Evolutionary conservation across 2,329 filamentous ascomycete species (phyloP).

Genomic region (Fusarium cyanostomum): DNA sequence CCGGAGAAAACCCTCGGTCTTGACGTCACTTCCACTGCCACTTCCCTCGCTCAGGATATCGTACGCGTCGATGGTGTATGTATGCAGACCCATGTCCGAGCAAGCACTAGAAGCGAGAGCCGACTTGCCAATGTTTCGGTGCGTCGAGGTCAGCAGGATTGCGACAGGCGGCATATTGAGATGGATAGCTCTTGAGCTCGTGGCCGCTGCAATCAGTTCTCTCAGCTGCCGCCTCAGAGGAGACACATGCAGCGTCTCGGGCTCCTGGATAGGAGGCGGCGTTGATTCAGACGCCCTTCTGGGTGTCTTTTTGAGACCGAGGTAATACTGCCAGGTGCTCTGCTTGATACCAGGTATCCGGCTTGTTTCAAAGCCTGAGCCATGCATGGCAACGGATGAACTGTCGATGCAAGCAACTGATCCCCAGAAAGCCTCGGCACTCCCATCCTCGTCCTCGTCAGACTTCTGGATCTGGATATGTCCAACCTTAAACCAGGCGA

Average conservation of each 20-base stretch:
- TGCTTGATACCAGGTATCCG: slow-evolving; percentile 79
- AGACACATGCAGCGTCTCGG: slow-evolving; percentile 61
- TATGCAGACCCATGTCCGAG: slow-evolving; percentile 88
- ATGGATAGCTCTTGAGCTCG: slow-evolving; percentile 85
- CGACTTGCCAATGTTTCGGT: slow-evolving; percentile 93
- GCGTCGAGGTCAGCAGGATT: slow-evolving; percentile 88
- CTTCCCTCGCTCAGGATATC: slow-evolving; percentile 90
- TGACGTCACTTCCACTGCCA: slow-evolving; percentile 87
- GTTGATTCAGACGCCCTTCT: slow-evolving; percentile 53
- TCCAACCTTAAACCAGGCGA: slow-evolving; percentile 93
- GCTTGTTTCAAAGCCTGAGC: slow-evolving; percentile 86
- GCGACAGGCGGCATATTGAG: slow-evolving; percentile 88
- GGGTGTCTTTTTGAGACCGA: slow-evolving; percentile 77
- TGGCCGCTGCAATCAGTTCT: slow-evolving; percentile 87
- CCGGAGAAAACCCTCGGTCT: slow-evolving; percentile 90
- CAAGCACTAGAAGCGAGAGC: slow-evolving; percentile 80
- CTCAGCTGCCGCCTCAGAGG: slow-evolving; percentile 76
- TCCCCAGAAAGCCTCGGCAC: slow-evolving; percentile 80
- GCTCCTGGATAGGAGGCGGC: slow-evolving; percentile 55
- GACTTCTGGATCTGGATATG: slow-evolving; percentile 69
- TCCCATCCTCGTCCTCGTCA: slow-evolving; percentile 66
- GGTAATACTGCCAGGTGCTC: slow-evolving; percentile 89
- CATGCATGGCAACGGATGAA: slow-evolving; percentile 86
- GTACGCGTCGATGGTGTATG: slow-evolving; percentile 88
- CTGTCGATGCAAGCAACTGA: slow-evolving; percentile 88